phyloP scores from a whole-genome alignment of 2,329 filamentous ascomycete species.

The Stachybotrys elegans region DNA sequence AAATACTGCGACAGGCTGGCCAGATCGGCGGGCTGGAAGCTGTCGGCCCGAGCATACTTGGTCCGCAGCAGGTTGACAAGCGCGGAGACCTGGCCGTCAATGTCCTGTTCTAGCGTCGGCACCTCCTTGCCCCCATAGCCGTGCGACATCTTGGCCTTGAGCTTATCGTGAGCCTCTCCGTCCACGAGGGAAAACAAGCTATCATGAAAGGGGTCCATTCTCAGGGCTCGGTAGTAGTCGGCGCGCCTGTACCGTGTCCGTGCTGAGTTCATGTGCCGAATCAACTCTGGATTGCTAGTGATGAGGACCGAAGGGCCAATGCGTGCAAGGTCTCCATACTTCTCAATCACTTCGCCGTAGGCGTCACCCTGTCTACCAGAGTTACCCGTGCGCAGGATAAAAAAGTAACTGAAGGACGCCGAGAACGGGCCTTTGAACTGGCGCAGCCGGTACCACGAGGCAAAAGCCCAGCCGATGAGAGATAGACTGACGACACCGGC shows the following conservation, averaged over 20 bases:
- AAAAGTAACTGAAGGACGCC: slow-evolving; percentile 13
- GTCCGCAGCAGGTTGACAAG: background rate
- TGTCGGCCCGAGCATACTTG: background rate
- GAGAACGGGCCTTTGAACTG: slow-evolving; percentile 2
- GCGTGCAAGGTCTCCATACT: background rate
- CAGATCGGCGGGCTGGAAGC: background rate
- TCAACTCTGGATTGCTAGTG: background rate
- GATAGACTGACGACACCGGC: no score
- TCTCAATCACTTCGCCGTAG: background rate
- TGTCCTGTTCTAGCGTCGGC: background rate
- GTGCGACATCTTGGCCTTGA: background rate
- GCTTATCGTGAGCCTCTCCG: background rate
- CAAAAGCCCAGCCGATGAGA: no score
- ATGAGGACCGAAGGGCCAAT: background rate
- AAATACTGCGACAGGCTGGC: slow-evolving; percentile 32
- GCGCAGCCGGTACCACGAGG: slow-evolving; percentile 4
- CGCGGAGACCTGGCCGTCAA: background rate
- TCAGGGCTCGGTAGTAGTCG: background rate
- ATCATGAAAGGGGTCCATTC: background rate
- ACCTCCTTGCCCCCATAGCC: slow-evolving; percentile 1
- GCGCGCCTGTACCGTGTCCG: background rate
- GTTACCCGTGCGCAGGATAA: slow-evolving; percentile 32
- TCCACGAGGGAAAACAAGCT: background rate
- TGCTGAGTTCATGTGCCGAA: background rate
- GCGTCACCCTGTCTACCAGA: background rate